Percentiles rank a stretch among this genome's conserved stretches.
Conservation (phyloP, 441 rosid genomes). For the Pelargonium myrrhifolium region DNA sequence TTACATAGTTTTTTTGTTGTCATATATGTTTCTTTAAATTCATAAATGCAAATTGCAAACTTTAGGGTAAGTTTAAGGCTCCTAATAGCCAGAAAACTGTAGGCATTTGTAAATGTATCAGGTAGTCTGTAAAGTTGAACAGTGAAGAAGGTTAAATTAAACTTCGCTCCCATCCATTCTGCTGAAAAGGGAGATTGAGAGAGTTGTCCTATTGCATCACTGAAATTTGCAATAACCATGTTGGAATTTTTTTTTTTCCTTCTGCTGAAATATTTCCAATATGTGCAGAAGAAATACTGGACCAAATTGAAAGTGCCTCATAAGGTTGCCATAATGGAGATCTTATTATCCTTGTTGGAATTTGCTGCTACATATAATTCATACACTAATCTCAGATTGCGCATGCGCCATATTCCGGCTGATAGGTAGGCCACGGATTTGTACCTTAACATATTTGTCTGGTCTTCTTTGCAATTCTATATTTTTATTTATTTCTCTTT, state of each 20-base stretch:
- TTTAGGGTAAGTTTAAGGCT: not conserved
- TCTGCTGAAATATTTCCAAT: slow-evolving; percentile 1
- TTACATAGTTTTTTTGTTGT: slow-evolving; percentile 4
- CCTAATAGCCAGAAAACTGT: not conserved
- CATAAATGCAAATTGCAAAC: not conserved
- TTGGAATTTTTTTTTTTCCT: slow-evolving; percentile 6
- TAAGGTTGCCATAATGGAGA: slow-evolving; percentile 83
- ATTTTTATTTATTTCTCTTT: not conserved
- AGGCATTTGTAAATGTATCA: not conserved
- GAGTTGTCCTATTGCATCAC: not conserved
- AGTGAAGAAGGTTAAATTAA: not conserved
- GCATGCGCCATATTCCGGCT: slow-evolving; percentile 73
- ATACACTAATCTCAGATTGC: slow-evolving; percentile 69
- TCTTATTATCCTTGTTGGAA: slow-evolving; percentile 75
- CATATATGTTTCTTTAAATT: not conserved
- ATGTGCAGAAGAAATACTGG: slow-evolving; percentile 87
- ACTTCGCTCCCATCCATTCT: not conserved
- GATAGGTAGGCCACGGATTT: slow-evolving; percentile 53
- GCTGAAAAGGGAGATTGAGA: not conserved
- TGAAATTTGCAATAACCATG: not conserved
- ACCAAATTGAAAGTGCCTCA: slow-evolving; percentile 68
- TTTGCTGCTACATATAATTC: slow-evolving; percentile 96
- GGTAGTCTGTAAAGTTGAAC: slow-evolving; percentile 6
- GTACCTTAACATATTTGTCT: slow-evolving; percentile 4
- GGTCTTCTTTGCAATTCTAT: not conserved